Base-by-base conservation (phyloP, 257 asterid species). In the Ophiorrhiza pumila region DNA sequence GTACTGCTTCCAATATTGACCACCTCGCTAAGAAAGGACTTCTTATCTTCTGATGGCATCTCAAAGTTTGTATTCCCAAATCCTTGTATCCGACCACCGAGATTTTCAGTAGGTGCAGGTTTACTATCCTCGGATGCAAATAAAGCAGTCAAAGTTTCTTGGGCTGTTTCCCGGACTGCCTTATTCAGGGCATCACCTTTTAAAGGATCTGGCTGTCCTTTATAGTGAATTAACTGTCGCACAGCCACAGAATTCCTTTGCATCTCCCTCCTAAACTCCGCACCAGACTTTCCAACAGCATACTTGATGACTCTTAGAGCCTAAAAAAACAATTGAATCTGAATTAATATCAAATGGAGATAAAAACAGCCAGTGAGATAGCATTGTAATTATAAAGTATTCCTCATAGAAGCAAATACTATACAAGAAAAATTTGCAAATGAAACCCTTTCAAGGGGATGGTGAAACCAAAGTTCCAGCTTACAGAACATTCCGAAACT, bases 141-240 rank as follows among this genome's bases (percentile, higher is more conserved):
- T 79, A 95, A 76, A 77, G 91, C 87, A 79, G 98, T 88, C 49
- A 95, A 82, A 37, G 99, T 80, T 83, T 95, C 99, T 86, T 95
- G 97, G 27, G 99, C 98, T 43, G 92, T 91, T 80, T 91, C 99
- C 39, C 99, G 97, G 63, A 95, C 98, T 74, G 96, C 91, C 88
- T 90, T 91, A 85, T 95, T 95, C 77, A 90, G 80, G 58, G 99
- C 85, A 77, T 95, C 99, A 34, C 95, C 99, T 82, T 95, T 95
- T 78, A 95, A 75, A 74, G 96, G 97, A 87, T 94, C 97, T 5
- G 97, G 92, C 71, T 84, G 90, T 74, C 99, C 99, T 81, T 84
- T 91, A 83, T 95, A 91, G 89, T 91, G 99, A 78, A 91, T 90
- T 76, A 95, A 80, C 72, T 91, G 97, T 35, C 99, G 96, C 58